Percentiles rank a stretch among this genome's conserved stretches.
phyloP scores from a whole-genome alignment of 352 stramenopile species.

The Lagenidium giganteum region DNA sequence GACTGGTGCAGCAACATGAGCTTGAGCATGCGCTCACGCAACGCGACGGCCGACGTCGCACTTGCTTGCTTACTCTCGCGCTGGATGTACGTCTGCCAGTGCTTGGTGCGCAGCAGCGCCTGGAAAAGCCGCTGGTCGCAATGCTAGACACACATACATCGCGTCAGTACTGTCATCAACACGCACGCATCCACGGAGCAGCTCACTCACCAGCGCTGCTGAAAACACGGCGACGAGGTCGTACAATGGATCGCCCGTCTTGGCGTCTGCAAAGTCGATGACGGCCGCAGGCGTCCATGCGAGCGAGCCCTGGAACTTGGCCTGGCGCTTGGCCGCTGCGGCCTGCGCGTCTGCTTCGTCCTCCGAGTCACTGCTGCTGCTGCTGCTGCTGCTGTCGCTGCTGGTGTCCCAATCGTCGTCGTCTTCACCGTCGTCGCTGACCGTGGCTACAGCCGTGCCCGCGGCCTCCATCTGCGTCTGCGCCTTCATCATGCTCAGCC shows the following conservation, averaged over 20 bases:
- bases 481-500: conserved; percentile 44
- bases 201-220: conserved; percentile 51
- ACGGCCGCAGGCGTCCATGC: conserved; percentile 63
- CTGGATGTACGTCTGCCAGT: conserved; percentile 71
- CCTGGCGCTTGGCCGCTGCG: conserved; percentile 27
- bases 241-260: conserved; percentile 83
- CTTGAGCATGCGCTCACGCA: conserved; percentile 66
- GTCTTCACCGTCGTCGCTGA: conserved; percentile 17
- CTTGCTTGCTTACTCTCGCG: conserved; percentile 35
- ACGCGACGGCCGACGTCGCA: conserved; percentile 7
- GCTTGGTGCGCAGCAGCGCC: conserved; percentile 41
- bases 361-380: conserved; percentile 38
- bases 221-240: conserved; percentile 83
- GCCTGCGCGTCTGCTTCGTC: conserved; percentile 17
- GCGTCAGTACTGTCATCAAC: conserved; percentile 10
- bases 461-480: conserved; percentile 6
- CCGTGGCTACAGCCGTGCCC: conserved; percentile 13
- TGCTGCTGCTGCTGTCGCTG: conserved; percentile 27
- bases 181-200: background rate
- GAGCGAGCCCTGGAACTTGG: conserved; percentile 36
- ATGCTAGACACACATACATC: conserved; percentile 35
- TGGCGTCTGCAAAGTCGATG: conserved; percentile 86
- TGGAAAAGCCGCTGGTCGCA: conserved; percentile 60
- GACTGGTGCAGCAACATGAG: conserved; percentile 78
- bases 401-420: conserved; percentile 9